A percentile compares a stretch with the other conserved stretches of the same genome.
Evolutionary conservation across 2,329 filamentous ascomycete genomes (phyloP).

Genomic region (Cadophora luteo-olivacea): DNA sequence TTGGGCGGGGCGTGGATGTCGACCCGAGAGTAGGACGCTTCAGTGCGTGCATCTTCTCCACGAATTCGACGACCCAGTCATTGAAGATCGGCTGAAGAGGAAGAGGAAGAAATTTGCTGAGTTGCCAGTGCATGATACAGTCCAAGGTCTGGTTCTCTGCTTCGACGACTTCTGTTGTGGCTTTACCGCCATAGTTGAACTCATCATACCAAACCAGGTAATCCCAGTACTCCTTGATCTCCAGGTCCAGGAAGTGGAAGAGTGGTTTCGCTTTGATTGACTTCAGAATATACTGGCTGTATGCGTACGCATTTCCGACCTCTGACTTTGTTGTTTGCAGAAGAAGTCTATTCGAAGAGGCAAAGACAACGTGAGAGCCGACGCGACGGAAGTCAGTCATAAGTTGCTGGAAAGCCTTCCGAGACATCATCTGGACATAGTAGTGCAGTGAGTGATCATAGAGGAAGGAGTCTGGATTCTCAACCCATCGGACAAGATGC

Average conservation of each 20-base stretch:
- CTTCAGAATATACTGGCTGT: slow-evolving; percentile 97
- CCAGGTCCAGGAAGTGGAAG: slow-evolving; percentile 96
- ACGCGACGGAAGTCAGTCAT: slow-evolving; percentile 97
- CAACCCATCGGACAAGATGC: slow-evolving; percentile 96
- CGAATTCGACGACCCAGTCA: slow-evolving; percentile 93
- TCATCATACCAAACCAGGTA: slow-evolving; percentile 99
- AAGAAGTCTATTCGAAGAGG: slow-evolving; percentile 85
- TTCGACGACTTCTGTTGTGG: slow-evolving; percentile 80
- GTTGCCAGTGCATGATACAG: slow-evolving; percentile 98
- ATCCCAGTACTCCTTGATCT: slow-evolving; percentile 99
- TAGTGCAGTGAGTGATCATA: slow-evolving; percentile 95
- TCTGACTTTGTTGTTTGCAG: slow-evolving; percentile 96
- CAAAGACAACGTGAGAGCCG: slow-evolving; percentile 95
- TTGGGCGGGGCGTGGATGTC: slow-evolving; percentile 61
- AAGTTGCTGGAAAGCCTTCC: slow-evolving; percentile 94
- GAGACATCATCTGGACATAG: slow-evolving; percentile 98
- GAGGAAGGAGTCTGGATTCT: slow-evolving; percentile 89
- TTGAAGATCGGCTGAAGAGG: slow-evolving; percentile 85
- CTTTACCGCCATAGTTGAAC: slow-evolving; percentile 97
- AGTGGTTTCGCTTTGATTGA: slow-evolving; percentile 94
- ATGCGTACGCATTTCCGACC: slow-evolving; percentile 95
- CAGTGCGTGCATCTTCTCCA: slow-evolving; percentile 88
- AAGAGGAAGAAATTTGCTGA: slow-evolving; percentile 83
- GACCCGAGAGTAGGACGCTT: slow-evolving; percentile 69
- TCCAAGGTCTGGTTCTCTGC: slow-evolving; percentile 81